A percentile compares a stretch with the other conserved stretches of the same genome.
Evolutionary conservation across 805 yeast species (phyloP).

Genomic region (Komagataella populi): DNA sequence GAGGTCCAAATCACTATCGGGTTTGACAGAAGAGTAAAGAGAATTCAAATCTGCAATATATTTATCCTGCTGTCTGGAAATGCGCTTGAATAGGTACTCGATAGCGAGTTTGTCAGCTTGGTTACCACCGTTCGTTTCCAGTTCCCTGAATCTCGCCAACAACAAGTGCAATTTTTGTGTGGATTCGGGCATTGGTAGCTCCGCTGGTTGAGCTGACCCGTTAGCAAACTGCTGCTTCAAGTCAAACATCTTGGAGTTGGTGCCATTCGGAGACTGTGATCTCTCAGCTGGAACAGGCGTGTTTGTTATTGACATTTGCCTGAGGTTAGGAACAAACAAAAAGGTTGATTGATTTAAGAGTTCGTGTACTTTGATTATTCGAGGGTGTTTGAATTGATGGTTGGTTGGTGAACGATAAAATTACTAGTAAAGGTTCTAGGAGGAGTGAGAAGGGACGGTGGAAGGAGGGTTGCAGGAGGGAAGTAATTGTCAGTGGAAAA

Average conservation of each 20-base stretch:
- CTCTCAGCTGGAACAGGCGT: neutral
- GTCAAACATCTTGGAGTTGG: neutral
- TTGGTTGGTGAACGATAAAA: neutral
- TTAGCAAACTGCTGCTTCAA: neutral
- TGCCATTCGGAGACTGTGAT: neutral
- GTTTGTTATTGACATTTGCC: neutral
- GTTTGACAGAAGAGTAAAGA: neutral
- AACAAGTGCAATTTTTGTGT: constrained; percentile 13
- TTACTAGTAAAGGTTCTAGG: no score
- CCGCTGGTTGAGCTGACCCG: constrained; percentile 4
- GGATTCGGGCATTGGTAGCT: constrained; percentile 12
- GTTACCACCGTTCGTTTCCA: constrained; percentile 6
- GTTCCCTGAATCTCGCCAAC: constrained; percentile 14
- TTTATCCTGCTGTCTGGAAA: constrained; percentile 26
- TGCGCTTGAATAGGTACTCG: constrained; percentile 22
- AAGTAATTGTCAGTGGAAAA: no score
- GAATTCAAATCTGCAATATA: constrained; percentile 15
- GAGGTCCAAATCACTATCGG: constrained; percentile 15
- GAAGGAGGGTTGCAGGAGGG: no score
- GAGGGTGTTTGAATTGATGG: neutral
- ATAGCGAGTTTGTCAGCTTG: constrained; percentile 28
- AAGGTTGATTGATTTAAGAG: neutral
- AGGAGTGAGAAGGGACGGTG: no score
- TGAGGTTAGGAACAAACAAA: neutral
- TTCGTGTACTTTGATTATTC: neutral